Base-by-base conservation (phyloP, 257 asterid species). In the Petrea volubilis region DNA sequence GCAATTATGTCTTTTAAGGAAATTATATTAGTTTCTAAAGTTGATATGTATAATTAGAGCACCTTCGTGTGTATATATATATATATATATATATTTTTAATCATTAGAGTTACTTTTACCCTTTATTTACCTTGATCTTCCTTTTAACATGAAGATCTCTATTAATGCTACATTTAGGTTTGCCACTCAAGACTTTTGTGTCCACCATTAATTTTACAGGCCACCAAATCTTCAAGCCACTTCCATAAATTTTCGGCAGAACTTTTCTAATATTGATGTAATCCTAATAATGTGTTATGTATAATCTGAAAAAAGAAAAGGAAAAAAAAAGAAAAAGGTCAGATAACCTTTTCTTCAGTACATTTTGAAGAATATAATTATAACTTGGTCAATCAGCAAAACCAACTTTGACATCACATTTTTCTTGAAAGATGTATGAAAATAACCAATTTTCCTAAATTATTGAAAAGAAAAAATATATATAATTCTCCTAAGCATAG, bases 1-100 rank as follows among this genome's bases (percentile, higher is more conserved):
- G 65, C 68, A 76, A 76, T 76, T 73, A 77, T 80, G 73, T 64
- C 85, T 87, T 84, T 84, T 79, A 66, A 83, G 71, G 84, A 77
- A 73, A 61, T 17, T 72, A n/a, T n/a, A 43, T 43, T 49, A 47
- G 60, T 70, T 77, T 62, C 24, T 60, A 76, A 77, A 72, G 82
- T 56, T 46, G 78, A 72, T 61, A 51, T 67, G 78, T 68, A 76
- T 82, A 60, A 87, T 87, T 76, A 68, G 73, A 67, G 83, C 85
- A 82, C 81, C 78, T 73, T 75, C 74, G 62, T 46, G 52, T 27
- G 34, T 34, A 59, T 51, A 21, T 31, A 51, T 61, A 15, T 33
- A 33, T n/a, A 33, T 33, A 31, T 5, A 3, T 11, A 56, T 3
- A 28, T 62, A 2, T 28, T 18, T 43, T 28, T 25, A 47, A n/a